phyloP scores from a whole-genome alignment of 495 filamentous ascomycete genomes.

The Talaromyces wortmannii region DNA sequence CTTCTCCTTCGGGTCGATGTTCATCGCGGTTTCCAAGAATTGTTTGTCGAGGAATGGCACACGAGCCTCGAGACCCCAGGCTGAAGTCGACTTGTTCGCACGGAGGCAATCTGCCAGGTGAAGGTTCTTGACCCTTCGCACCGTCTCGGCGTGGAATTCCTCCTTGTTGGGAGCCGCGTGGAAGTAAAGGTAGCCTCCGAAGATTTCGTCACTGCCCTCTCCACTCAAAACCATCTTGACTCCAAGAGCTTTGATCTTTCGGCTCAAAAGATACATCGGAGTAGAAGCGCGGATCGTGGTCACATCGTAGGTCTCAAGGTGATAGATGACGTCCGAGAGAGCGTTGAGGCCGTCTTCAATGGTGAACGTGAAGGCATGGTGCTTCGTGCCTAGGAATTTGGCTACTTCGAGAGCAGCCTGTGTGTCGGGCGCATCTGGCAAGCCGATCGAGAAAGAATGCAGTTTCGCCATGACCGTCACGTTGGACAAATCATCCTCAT shows the following conservation, averaged over 20 bases:
- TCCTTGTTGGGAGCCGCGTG: slow-evolving; percentile 84
- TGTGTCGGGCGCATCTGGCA: slow-evolving; percentile 85
- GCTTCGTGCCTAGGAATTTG: slow-evolving; percentile 91
- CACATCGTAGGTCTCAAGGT: slow-evolving; percentile 95
- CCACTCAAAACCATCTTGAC: slow-evolving; percentile 99
- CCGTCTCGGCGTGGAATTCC: slow-evolving; percentile 89
- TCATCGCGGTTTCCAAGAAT: slow-evolving; percentile 89
- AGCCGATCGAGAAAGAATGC: slow-evolving; percentile 96
- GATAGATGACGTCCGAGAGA: slow-evolving; percentile 92
- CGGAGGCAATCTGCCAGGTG: slow-evolving; percentile 92
- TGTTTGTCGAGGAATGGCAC: slow-evolving; percentile 96
- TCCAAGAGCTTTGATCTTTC: slow-evolving; percentile 98
- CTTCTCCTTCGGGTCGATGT: slow-evolving; percentile 89
- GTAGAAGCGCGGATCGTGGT: slow-evolving; percentile 98
- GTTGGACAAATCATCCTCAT: slow-evolving; percentile 81
- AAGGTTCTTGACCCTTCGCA: slow-evolving; percentile 88
- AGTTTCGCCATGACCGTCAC: slow-evolving; percentile 87
- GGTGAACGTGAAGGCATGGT: slow-evolving; percentile 97
- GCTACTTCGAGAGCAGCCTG: slow-evolving; percentile 85
- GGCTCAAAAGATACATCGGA: slow-evolving; percentile 93
- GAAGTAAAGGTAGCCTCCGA: slow-evolving; percentile 98
- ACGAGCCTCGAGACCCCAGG: slow-evolving; percentile 96
- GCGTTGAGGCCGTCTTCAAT: slow-evolving; percentile 95
- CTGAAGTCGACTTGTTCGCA: slow-evolving; percentile 98
- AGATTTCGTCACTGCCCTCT: slow-evolving; percentile 96